Evolutionary conservation across 116 monocot genomes (phyloP).

Genomic region (Papilionanthe hybrid): DNA sequence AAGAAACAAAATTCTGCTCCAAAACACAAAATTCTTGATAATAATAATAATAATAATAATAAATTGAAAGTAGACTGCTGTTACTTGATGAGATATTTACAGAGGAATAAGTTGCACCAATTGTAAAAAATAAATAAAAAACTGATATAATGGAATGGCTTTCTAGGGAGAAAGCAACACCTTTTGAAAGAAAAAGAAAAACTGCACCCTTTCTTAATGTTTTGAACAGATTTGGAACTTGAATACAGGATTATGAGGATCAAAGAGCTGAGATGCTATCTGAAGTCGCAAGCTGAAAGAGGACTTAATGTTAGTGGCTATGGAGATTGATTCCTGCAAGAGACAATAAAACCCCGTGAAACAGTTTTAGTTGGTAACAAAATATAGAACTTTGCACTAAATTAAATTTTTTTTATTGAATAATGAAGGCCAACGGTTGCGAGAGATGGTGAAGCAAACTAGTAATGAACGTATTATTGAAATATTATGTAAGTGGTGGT

Average conservation of each 20-base stretch:
- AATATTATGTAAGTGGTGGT: neutral
- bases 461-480: neutral
- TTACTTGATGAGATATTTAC: constrained; percentile 19
- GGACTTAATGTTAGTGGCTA: constrained; percentile 31
- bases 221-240: too few species aligned
- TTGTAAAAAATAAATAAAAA: too few species aligned
- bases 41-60: constrained; percentile 11
- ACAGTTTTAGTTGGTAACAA: constrained; percentile 1
- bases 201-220: too few species aligned
- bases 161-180: constrained; percentile 7
- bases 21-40: neutral
- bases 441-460: neutral
- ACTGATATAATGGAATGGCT: neutral
- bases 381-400: neutral
- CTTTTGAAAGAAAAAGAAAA: too few species aligned
- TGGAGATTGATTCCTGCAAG: constrained; percentile 30
- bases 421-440: neutral
- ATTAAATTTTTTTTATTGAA: neutral
- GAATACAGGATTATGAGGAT: constrained; percentile 36
- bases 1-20: constrained; percentile 4
- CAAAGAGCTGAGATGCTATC: constrained; percentile 13
- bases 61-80: neutral
- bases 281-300: constrained; percentile 36
- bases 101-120: constrained; percentile 20
- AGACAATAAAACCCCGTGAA: constrained; percentile 5